Percentiles rank a stretch among this genome's conserved stretches.
phyloP scores from a whole-genome alignment of 768 basidiomycete genomes.

The Leccinum olivaceopallidum region DNA sequence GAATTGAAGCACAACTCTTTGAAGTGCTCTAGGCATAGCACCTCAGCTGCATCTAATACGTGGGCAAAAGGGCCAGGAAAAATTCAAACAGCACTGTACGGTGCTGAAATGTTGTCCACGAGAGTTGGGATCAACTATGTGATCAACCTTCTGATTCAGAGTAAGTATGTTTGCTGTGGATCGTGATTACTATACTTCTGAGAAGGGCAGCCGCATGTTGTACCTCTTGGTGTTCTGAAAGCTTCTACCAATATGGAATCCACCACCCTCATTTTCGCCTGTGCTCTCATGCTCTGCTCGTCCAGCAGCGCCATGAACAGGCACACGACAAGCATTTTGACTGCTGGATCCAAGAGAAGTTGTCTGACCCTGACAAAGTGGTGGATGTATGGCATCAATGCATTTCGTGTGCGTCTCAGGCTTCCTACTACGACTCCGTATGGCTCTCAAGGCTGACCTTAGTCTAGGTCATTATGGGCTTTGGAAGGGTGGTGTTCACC shows the following conservation, averaged over 20 bases:
- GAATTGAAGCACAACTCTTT: neutral
- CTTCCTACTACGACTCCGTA: neutral
- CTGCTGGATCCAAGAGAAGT: neutral
- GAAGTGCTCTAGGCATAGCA: neutral
- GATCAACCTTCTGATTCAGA: neutral
- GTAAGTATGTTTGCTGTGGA: neutral
- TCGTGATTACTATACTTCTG: neutral
- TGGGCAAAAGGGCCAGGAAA: no score
- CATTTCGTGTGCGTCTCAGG: neutral
- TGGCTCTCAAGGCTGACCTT: neutral
- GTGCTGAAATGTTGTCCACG: neutral
- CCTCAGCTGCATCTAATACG: no score
- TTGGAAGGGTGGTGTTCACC: constrained; percentile 6
- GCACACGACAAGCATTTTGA: constrained; percentile 8
- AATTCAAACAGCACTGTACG: neutral
- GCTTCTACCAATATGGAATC: neutral
- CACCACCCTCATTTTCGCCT: neutral
- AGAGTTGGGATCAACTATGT: neutral
- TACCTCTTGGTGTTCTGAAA: neutral
- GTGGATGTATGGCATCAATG: neutral
- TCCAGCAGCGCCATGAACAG: constrained; percentile 6
- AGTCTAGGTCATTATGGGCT: constrained; percentile 12
- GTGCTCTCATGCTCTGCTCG: constrained; percentile 5
- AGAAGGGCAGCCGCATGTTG: neutral
- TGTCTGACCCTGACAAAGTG: neutral